phyloP scores from a whole-genome alignment of 192 early-diverging fungal species.

The Dissophora globulifera region DNA sequence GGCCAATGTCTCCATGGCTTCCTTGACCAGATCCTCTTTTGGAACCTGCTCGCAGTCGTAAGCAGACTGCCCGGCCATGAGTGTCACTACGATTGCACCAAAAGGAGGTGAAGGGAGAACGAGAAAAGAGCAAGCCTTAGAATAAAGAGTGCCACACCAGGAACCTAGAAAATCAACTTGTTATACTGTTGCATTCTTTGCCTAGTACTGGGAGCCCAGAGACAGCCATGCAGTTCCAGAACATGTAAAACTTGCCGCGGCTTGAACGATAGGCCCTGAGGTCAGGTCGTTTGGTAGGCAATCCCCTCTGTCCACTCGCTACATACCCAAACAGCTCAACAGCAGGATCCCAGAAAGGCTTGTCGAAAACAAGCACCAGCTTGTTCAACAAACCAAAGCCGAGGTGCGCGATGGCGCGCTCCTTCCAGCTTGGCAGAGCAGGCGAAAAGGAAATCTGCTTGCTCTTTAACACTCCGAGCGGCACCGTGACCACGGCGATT shows the following conservation, averaged over 20 bases:
- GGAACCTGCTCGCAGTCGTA: conserved; percentile 39
- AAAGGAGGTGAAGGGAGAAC: too few relatives aligned
- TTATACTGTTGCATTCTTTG: too few relatives aligned
- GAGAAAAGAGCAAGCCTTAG: not conserved
- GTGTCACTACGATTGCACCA: conserved; percentile 12
- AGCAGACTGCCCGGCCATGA: conserved; percentile 49
- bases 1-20: conserved; percentile 26
- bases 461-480: conserved; percentile 50
- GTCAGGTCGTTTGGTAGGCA: not conserved
- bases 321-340: conserved; percentile 41
- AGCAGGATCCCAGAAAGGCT: conserved; percentile 29
- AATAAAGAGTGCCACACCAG: too few relatives aligned
- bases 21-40: conserved; percentile 34
- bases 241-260: conserved; percentile 52
- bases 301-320: conserved; percentile 23
- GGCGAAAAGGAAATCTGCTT: conserved; percentile 39
- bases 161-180: too few relatives aligned
- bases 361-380: conserved; percentile 43
- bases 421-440: conserved; percentile 36
- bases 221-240: conserved; percentile 39
- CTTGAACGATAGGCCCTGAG: conserved; percentile 37
- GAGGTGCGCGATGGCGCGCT: conserved; percentile 31
- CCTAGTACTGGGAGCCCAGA: conserved; percentile 39
- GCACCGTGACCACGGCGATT: conserved; percentile 42
- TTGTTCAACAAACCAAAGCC: conserved; percentile 49